Evolutionary conservation across 176 grass and related monocot species (phyloP).

Genomic region (Zizania latifolia): DNA sequence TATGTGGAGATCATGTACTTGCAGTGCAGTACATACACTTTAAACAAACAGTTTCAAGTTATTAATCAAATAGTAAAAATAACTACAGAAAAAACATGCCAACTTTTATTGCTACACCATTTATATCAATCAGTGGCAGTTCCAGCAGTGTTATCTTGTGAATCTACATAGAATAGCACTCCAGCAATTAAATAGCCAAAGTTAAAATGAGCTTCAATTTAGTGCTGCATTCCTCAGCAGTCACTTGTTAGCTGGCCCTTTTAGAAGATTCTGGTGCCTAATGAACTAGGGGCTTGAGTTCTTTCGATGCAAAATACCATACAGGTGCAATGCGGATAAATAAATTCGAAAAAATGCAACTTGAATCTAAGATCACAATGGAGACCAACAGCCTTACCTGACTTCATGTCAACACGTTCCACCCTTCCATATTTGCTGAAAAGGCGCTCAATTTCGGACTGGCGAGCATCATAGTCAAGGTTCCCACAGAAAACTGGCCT

Average conservation of each 20-base stretch:
- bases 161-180: neutral
- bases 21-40: neutral
- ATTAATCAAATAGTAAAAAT: neutral
- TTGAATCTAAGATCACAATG: conserved; percentile 1
- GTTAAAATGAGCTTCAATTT: neutral
- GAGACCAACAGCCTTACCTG: conserved; percentile 47
- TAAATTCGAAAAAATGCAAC: neutral
- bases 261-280: neutral
- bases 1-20: no score
- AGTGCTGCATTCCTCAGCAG: neutral
- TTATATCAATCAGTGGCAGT: neutral
- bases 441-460: conserved; percentile 78
- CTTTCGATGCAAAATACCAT: neutral
- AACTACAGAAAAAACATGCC: neutral
- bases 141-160: neutral
- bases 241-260: neutral
- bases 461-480: conserved; percentile 82
- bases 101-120: neutral
- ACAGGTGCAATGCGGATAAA: neutral
- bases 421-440: conserved; percentile 89
- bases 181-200: neutral
- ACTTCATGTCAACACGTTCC: conserved; percentile 95
- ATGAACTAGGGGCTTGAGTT: neutral
- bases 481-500: conserved; percentile 94
- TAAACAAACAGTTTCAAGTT: neutral